phyloP scores from a whole-genome alignment of 2,329 filamentous ascomycete species.

The Aureobasidium sp. region DNA sequence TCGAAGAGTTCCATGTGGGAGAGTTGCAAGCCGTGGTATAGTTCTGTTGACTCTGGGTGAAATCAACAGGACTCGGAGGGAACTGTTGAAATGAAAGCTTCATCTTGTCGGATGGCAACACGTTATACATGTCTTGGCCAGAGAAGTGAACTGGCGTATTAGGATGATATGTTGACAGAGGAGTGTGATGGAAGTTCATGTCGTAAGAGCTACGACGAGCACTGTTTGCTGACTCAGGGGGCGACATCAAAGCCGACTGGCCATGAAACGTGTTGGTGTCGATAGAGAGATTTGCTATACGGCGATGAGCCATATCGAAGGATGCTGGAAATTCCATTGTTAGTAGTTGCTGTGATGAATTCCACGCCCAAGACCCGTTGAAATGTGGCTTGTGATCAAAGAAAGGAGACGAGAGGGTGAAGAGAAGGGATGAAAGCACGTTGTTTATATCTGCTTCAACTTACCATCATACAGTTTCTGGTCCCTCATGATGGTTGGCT shows the following conservation, averaged over 20 bases:
- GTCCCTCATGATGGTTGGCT: conserved; percentile 7
- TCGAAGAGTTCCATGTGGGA: neutral
- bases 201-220: conserved; percentile 1
- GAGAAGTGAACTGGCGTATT: neutral
- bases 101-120: neutral
- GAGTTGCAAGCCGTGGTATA: neutral
- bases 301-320: neutral
- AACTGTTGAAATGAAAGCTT: neutral
- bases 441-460: conserved; percentile 14
- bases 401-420: conserved; percentile 2
- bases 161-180: neutral
- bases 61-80: conserved; percentile 2
- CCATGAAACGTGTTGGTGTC: neutral
- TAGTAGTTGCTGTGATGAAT: neutral
- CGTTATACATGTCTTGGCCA: neutral
- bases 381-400: conserved; percentile 9
- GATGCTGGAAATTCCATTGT: neutral
- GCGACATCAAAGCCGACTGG: neutral
- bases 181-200: neutral
- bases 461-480: neutral
- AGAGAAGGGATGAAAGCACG: conserved; percentile 12
- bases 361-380: neutral
- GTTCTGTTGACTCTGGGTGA: neutral
- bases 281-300: neutral
- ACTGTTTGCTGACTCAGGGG: conserved; percentile 5